A percentile compares a stretch with the other conserved stretches of the same genome.
Evolutionary conservation across 371 early-diverging fungal species (phyloP).

Genomic region (Mortierella sp.): DNA sequence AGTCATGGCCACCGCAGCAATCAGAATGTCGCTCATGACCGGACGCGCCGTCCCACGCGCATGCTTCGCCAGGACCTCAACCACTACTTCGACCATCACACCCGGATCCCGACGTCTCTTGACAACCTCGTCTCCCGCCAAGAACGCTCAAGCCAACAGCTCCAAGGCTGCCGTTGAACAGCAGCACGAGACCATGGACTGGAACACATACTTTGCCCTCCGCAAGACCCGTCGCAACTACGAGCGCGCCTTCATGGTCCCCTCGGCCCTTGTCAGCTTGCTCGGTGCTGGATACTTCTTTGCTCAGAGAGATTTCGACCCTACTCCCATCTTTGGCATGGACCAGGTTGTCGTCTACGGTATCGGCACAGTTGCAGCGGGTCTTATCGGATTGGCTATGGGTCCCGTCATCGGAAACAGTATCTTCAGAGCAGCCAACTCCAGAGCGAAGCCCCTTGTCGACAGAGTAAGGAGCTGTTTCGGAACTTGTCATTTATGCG

Average conservation of each 20-base stretch:
- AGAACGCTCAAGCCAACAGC: slow-evolving; percentile 23
- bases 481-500: not conserved
- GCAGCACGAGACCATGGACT: slow-evolving; percentile 58
- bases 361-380: slow-evolving; percentile 73
- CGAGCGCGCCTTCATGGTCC: slow-evolving; percentile 76
- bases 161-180: not conserved
- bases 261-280: slow-evolving; percentile 74
- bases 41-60: slow-evolving; percentile 35
- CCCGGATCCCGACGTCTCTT: slow-evolving; percentile 33
- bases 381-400: slow-evolving; percentile 73
- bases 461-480: slow-evolving; percentile 60
- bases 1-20: slow-evolving; percentile 47
- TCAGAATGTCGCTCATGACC: slow-evolving; percentile 48
- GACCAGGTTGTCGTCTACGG: slow-evolving; percentile 82
- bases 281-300: slow-evolving; percentile 78
- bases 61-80: slow-evolving; percentile 24
- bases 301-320: slow-evolving; percentile 81
- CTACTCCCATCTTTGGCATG: slow-evolving; percentile 83
- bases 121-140: slow-evolving; percentile 32
- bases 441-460: slow-evolving; percentile 67
- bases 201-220: slow-evolving; percentile 86
- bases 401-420: slow-evolving; percentile 80
- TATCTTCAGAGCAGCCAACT: slow-evolving; percentile 75
- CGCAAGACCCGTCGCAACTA: slow-evolving; percentile 78
- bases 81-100: slow-evolving; percentile 9